A percentile compares a stretch with the other conserved stretches of the same genome.
These are phyloP conservation scores for Picea glauca DNA, from an alignment of 75 land plant species.

Conservation along the genomic window DNA sequence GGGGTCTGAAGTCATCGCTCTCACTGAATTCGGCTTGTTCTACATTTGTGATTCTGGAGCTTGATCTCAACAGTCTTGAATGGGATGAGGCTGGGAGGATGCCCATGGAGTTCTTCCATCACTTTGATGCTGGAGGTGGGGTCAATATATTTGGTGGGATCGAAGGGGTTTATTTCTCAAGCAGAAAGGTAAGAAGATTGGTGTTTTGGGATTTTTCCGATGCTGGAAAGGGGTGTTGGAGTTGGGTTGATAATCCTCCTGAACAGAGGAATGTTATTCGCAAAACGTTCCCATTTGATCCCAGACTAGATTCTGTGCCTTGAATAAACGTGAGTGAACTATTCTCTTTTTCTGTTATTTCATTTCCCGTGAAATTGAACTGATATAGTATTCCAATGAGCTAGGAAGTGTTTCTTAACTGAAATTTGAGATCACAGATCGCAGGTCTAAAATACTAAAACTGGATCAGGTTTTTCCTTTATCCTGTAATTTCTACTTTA, in stretches of 20 bases:
- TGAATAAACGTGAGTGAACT: slow-evolving; percentile 6
- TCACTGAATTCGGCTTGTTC: slow-evolving; percentile 43
- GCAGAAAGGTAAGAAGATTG: slow-evolving; percentile 45
- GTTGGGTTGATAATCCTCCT: slow-evolving; percentile 52
- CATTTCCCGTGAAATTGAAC: neutral
- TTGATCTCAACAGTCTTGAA: slow-evolving; percentile 48
- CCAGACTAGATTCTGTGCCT: slow-evolving; percentile 15
- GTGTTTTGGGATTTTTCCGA: slow-evolving; percentile 44
- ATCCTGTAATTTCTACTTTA: too few relatives aligned
- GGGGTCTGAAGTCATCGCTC: slow-evolving; percentile 41
- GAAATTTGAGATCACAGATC: neutral
- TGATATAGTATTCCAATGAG: neutral
- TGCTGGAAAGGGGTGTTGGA: slow-evolving; percentile 33
- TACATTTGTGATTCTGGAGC: slow-evolving; percentile 48
- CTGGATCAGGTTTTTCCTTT: neutral
- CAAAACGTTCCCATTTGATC: slow-evolving; percentile 18
- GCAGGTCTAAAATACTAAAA: neutral
- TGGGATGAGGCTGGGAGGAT: slow-evolving; percentile 72
- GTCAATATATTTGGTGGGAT: slow-evolving; percentile 67
- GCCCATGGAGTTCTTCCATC: slow-evolving; percentile 45
- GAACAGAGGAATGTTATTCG: slow-evolving; percentile 9
- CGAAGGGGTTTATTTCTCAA: slow-evolving; percentile 54
- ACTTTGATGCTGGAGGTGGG: slow-evolving; percentile 31
- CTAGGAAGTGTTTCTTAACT: neutral
- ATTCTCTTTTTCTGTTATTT: neutral